Evolutionary conservation across 225 moss, liverwort and hornwort species (phyloP), one percentile per base, ranked within the genome.

Genomic region (Physcomitrellopsis africana): DNA sequence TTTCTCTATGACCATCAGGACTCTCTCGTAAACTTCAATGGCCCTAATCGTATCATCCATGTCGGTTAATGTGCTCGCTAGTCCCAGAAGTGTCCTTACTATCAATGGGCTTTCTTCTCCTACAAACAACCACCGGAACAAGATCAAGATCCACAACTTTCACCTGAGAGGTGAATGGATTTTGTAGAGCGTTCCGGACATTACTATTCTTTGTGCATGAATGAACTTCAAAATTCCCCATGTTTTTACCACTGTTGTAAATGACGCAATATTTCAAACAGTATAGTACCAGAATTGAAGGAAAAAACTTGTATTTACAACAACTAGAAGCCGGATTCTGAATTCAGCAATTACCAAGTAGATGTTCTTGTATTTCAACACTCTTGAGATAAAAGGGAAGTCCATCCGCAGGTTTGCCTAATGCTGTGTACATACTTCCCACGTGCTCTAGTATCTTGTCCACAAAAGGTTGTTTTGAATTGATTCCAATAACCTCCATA

Each of bases 381-480:
- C 91, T 89, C 60, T 70, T 87, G 41, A 80, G 65, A 57, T 83
- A 94, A 16, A 79, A 84, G 15, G 87, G 91, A 17, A 94, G 67
- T 19, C 81, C 91, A 75, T 91, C 89, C 41, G 83, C 81, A 51
- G 89, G 86, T 76, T 85, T 90, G 42, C 86, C 88, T 73, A 93
- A 78, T 49, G 79, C 89, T 9, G 89, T 80, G 71, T 88, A 93
- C 91, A 93, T 93, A 67, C 87, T 89, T 61, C 89, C 91, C 69
- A 89, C 80, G 70, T 93, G 89, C 78, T 91, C 91, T 76, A 94
- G 69, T 37, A 91, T 77, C 60, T 75, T 88, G 80, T 94, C 88
- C 20, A 84, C 37, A 22, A 91, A 72, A 2, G 88, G 86, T 53
- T 89, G 83, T 65, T 17, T 72, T 73, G 48, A 58, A 76, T 72